Conservation (phyloP, 768 basidiomycete species). For the Podaxis sp. region DNA sequence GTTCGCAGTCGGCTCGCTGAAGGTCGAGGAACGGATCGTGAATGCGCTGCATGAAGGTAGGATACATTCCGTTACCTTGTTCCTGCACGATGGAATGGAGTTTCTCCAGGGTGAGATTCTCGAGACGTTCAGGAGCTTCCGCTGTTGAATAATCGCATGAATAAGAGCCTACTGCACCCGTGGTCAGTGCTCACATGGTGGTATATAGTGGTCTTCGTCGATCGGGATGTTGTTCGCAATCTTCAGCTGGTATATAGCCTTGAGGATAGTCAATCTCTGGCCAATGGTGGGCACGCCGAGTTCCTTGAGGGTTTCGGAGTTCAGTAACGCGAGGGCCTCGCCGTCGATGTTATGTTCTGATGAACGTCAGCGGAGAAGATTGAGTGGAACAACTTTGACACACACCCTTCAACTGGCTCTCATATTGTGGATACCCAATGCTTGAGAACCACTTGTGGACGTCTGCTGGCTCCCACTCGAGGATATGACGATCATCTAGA, state of each 20-base stretch:
- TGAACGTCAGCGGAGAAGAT: constrained; percentile 1
- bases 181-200: constrained; percentile 64
- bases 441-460: constrained; percentile 77
- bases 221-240: constrained; percentile 79
- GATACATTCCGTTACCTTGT: constrained; percentile 52
- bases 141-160: constrained; percentile 22
- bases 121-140: constrained; percentile 28
- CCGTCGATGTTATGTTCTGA: constrained; percentile 88
- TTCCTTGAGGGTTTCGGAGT: constrained; percentile 81
- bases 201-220: constrained; percentile 82
- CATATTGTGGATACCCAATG: constrained; percentile 85
- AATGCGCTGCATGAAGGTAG: background rate
- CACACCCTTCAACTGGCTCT: constrained; percentile 75
- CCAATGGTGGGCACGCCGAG: constrained; percentile 90
- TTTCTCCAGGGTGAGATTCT: constrained; percentile 58
- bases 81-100: constrained; percentile 67
- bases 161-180: background rate
- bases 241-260: constrained; percentile 89
- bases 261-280: constrained; percentile 88
- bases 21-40: background rate
- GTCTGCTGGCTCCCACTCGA: constrained; percentile 73
- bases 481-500: constrained; percentile 36
- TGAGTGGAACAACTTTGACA: constrained; percentile 19
- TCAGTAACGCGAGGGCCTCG: constrained; percentile 81
- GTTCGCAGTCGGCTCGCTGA: constrained; percentile 64